Percentiles rank a stretch among this genome's conserved stretches.
Evolutionary conservation across 768 basidiomycete genomes (phyloP).

Genomic region (Tubosaeta sp.): DNA sequence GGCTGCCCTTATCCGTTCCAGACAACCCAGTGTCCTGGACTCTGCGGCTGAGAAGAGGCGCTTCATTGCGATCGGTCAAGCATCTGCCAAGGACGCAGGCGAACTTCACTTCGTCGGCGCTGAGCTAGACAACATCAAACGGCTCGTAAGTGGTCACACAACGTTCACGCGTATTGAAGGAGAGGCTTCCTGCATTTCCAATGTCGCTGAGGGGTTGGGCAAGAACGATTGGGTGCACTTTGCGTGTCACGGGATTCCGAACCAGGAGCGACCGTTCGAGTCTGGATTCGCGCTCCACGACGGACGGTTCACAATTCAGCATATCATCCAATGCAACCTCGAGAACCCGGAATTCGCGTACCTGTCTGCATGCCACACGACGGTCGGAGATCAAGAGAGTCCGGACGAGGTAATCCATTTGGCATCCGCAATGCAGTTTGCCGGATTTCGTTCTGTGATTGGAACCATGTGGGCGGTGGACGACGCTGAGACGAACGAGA

Average conservation of each 20-base stretch:
- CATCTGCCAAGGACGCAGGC: background rate
- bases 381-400: background rate
- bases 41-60: background rate
- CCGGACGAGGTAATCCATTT: background rate
- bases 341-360: background rate
- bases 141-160: background rate
- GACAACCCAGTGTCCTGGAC: background rate
- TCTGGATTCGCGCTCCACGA: background rate
- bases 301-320: background rate
- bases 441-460: background rate
- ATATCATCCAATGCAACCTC: background rate
- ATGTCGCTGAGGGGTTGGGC: background rate
- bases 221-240: background rate
- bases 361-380: background rate
- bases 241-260: background rate
- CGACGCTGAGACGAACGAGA: background rate
- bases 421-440: background rate
- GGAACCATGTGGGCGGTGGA: background rate
- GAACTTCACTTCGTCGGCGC: background rate
- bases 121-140: background rate
- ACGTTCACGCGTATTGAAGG: background rate
- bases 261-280: background rate
- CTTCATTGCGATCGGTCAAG: background rate
- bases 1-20: background rate
- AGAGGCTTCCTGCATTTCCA: background rate